Conservation (phyloP, 768 basidiomycete genomes). For the Russula ochroleuca region DNA sequence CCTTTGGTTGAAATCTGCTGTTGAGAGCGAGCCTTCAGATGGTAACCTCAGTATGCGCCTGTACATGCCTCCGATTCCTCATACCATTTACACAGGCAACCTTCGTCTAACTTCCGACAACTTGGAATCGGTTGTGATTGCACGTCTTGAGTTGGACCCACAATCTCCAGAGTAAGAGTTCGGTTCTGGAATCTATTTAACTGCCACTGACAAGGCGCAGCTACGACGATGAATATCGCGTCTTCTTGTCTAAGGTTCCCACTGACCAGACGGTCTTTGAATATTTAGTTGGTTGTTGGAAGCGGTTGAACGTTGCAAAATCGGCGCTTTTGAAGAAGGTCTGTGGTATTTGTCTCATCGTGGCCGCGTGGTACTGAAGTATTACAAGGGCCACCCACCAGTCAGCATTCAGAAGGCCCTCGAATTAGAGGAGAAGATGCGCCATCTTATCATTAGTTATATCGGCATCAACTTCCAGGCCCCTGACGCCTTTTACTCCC, state of each 20-base stretch:
- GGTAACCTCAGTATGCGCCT: background rate
- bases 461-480: slow-evolving; percentile 86
- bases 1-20: slow-evolving; percentile 26
- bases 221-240: slow-evolving; percentile 69
- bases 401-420: slow-evolving; percentile 59
- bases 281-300: slow-evolving; percentile 90
- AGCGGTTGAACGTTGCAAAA: slow-evolving; percentile 61
- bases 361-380: background rate
- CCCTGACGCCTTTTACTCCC: slow-evolving; percentile 93
- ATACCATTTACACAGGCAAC: slow-evolving; percentile 6
- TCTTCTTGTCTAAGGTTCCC: slow-evolving; percentile 74
- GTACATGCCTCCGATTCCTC: background rate
- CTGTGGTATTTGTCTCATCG: slow-evolving; percentile 4
- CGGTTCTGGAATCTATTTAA: slow-evolving; percentile 19
- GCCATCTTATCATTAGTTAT: slow-evolving; percentile 84
- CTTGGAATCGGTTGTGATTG: slow-evolving; percentile 26
- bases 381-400: slow-evolving; percentile 52
- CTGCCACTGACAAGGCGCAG: slow-evolving; percentile 35
- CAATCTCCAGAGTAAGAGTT: slow-evolving; percentile 18
- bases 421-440: slow-evolving; percentile 64
- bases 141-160: slow-evolving; percentile 25
- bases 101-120: slow-evolving; percentile 22
- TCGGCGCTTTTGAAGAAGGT: slow-evolving; percentile 63
- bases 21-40: slow-evolving; percentile 19
- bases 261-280: slow-evolving; percentile 78